A percentile compares a stretch with the other conserved stretches of the same genome.
These are phyloP conservation scores for Aspergillus panamensis DNA, from an alignment of 495 filamentous ascomycete species.

Conservation along the genomic window DNA sequence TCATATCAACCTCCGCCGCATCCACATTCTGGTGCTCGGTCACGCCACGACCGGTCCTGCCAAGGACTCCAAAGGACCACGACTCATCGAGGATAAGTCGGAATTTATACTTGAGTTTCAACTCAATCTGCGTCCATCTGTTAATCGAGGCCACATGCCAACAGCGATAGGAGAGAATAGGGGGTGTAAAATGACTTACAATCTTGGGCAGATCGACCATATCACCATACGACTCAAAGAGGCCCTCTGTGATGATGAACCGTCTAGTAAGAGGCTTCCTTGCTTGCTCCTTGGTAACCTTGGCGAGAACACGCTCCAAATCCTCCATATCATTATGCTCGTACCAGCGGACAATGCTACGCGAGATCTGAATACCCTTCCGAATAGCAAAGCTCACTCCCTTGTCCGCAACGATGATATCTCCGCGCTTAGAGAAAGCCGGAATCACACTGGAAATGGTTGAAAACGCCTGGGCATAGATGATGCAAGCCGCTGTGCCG, in stretches of 20 bases:
- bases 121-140: conserved; percentile 60
- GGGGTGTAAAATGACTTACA: conserved; percentile 45
- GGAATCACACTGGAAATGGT: conserved; percentile 94
- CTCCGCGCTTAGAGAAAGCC: conserved; percentile 92
- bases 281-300: conserved; percentile 80
- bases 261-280: conserved; percentile 84
- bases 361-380: conserved; percentile 87
- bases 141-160: neutral
- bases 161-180: neutral
- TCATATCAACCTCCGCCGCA: conserved; percentile 86
- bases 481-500: conserved; percentile 80
- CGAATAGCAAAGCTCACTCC: conserved; percentile 92
- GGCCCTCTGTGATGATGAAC: conserved; percentile 93
- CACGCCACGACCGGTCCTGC: conserved; percentile 82
- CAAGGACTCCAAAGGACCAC: conserved; percentile 92
- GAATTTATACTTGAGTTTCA: conserved; percentile 94
- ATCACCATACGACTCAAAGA: conserved; percentile 90
- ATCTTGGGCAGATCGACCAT: conserved; percentile 79
- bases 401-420: conserved; percentile 97
- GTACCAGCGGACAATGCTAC: conserved; percentile 89
- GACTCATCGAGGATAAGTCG: conserved; percentile 96
- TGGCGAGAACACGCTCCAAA: conserved; percentile 78
- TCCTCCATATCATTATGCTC: conserved; percentile 96
- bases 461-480: conserved; percentile 93
- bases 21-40: conserved; percentile 97